Evolutionary conservation across 345 rosid genomes (phyloP).

Genomic region (Gossypium herbaceum): DNA sequence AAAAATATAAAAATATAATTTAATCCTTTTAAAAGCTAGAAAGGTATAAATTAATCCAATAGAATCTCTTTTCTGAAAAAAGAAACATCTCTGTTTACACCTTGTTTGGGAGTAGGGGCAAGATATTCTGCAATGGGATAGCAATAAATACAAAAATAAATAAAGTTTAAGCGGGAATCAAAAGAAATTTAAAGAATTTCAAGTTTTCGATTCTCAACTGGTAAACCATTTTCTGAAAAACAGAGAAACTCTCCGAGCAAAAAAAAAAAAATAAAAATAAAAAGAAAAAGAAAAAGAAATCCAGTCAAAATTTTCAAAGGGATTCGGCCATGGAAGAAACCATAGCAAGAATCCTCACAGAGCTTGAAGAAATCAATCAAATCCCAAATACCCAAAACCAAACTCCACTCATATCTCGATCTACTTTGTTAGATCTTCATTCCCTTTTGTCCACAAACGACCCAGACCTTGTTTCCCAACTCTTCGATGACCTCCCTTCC

Average conservation of each 20-base stretch:
- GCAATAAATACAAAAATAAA: no score
- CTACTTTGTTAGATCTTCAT: constrained; percentile 51
- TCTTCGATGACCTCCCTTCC: constrained; percentile 49
- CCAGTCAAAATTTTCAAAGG: neutral
- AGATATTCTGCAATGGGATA: no score
- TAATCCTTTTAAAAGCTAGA: no score
- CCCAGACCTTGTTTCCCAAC: constrained; percentile 38
- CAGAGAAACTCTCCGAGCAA: neutral
- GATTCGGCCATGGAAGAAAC: constrained; percentile 28
- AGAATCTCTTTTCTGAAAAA: no score
- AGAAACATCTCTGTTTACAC: no score
- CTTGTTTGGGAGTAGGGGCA: no score
- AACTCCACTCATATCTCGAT: constrained; percentile 26
- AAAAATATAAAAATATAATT: no score
- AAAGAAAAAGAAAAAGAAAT: neutral
- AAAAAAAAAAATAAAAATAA: no score
- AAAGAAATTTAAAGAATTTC: constrained; percentile 14
- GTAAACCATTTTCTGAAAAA: neutral
- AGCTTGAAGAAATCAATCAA: constrained; percentile 29
- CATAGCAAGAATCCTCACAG: constrained; percentile 25
- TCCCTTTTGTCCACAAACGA: constrained; percentile 45
- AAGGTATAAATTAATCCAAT: no score
- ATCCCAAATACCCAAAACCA: constrained; percentile 19
- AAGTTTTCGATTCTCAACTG: neutral
- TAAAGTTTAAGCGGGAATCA: constrained; percentile 1